Evolutionary conservation across 1,139 yeast genomes (phyloP), one percentile per base, ranked within the genome.

Genomic region (Blastobotrys arbuscula): DNA sequence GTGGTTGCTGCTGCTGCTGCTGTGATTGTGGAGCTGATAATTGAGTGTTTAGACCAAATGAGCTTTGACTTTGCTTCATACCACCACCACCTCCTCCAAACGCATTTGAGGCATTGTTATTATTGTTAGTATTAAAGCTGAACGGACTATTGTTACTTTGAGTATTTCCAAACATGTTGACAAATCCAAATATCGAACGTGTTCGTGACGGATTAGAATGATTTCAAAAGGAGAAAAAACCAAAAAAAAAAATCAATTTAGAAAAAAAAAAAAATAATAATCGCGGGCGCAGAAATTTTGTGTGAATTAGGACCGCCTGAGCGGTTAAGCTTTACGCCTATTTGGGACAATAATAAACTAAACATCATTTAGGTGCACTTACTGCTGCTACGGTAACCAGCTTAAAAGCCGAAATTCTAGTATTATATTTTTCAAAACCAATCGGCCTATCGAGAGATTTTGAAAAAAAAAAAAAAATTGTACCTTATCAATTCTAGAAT

Each of bases 61-160:
- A 19, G 24, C 36, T 40, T 40, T 13, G 35, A 21, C 33, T 42
- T 16, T 7, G n/a, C 12, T n/a, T 13, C 16, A 42, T 30, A 3
- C 46, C 35, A 18, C 38, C 33, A 28, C 44, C 41, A 3, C 50
- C 48, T n/a, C n/a, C n/a, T n/a, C n/a, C n/a, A n/a, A n/a, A n/a
- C 10, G 13, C 10, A 20, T 16, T 21, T 19, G 40, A 37, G 3
- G 40, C 26, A 24, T 15, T 21, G 4, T 8, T 6, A 18, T 34
- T 16, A 34, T 34, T 19, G 39, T 18, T 16, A 21, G 10, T n/a
- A 6, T 18, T 18, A 18, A 31, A 31, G 7, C 18, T 5, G n/a
- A 31, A 31, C 12, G 35, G 35, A 35, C 39, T 19, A 21, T 7
- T 16, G 10, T 5, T 36, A 13, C 5, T 36, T 21, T 19, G 21